phyloP scores from a whole-genome alignment of 768 basidiomycete genomes.

The Mycena floridula region DNA sequence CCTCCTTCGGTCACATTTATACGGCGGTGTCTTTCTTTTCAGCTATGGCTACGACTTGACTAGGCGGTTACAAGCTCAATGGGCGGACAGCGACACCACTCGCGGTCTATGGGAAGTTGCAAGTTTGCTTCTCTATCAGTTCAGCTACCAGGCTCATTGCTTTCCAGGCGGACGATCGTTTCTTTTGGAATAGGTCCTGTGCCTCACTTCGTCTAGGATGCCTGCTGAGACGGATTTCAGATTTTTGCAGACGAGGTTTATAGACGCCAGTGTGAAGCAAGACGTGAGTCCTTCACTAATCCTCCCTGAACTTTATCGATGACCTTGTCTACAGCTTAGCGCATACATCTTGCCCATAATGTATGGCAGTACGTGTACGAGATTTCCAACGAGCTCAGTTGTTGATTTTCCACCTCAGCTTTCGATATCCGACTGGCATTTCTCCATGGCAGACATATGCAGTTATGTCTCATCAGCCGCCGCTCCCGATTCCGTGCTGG shows the following conservation, averaged over 20 bases:
- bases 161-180: slow-evolving; percentile 82
- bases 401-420: slow-evolving; percentile 38
- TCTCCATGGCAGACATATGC: slow-evolving; percentile 73
- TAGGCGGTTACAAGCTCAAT: slow-evolving; percentile 79
- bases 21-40: slow-evolving; percentile 78
- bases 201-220: neutral
- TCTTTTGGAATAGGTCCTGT: slow-evolving; percentile 91
- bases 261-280: slow-evolving; percentile 38
- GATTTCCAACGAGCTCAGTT: slow-evolving; percentile 3
- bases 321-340: slow-evolving; percentile 52
- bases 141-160: neutral
- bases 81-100: slow-evolving; percentile 44
- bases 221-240: no score
- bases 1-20: slow-evolving; percentile 80
- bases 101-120: slow-evolving; percentile 77
- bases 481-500: slow-evolving; percentile 93
- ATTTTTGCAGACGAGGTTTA: slow-evolving; percentile 32
- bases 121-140: slow-evolving; percentile 19
- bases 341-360: slow-evolving; percentile 88
- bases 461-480: slow-evolving; percentile 85
- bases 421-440: slow-evolving; percentile 76
- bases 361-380: slow-evolving; percentile 76
- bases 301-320: slow-evolving; percentile 2
- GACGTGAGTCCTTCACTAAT: slow-evolving; percentile 46
- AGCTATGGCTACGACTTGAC: slow-evolving; percentile 91